Evolutionary conservation across 495 filamentous ascomycete species (phyloP).

Genomic region (Hypoxylon lienhwacheense): DNA sequence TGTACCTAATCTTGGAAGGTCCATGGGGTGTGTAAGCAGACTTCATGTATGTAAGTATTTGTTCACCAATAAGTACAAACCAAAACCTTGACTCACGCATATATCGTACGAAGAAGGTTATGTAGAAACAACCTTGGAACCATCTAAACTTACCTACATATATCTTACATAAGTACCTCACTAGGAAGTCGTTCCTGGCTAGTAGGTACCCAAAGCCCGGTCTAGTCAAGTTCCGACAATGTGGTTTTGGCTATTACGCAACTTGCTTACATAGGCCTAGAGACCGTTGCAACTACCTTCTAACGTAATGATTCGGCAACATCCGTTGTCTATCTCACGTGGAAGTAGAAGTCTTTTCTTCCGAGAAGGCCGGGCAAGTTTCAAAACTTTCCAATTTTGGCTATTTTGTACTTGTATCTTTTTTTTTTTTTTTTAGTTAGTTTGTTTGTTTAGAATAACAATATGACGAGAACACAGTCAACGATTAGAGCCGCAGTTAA

Average conservation of each 20-base stretch:
- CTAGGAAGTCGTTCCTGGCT: conserved; percentile 20
- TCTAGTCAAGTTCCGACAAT: conserved; percentile 24
- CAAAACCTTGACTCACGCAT: conserved; percentile 5
- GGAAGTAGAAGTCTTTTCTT: background rate
- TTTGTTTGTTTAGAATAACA: background rate
- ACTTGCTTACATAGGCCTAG: conserved; percentile 11
- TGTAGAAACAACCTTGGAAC: no score
- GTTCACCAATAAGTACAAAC: conserved; percentile 9
- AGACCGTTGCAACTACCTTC: conserved; percentile 18
- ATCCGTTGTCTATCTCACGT: conserved; percentile 3
- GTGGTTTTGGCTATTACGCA: conserved; percentile 23
- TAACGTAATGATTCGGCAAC: conserved; percentile 13
- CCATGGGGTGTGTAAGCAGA: no score
- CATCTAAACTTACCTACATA: no score
- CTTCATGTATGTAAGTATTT: no score
- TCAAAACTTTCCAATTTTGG: no score
- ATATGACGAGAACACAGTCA: background rate
- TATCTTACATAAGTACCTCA: no score
- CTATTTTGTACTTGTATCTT: background rate
- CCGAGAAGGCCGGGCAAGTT: background rate
- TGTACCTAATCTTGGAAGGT: no score
- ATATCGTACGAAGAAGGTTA: no score
- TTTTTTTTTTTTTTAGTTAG: background rate
- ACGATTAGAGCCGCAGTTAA: conserved; percentile 4
- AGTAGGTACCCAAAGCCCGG: conserved; percentile 12